phyloP scores from a whole-genome alignment of 2,329 filamentous ascomycete genomes.

The Gliomastix tumulicola region DNA sequence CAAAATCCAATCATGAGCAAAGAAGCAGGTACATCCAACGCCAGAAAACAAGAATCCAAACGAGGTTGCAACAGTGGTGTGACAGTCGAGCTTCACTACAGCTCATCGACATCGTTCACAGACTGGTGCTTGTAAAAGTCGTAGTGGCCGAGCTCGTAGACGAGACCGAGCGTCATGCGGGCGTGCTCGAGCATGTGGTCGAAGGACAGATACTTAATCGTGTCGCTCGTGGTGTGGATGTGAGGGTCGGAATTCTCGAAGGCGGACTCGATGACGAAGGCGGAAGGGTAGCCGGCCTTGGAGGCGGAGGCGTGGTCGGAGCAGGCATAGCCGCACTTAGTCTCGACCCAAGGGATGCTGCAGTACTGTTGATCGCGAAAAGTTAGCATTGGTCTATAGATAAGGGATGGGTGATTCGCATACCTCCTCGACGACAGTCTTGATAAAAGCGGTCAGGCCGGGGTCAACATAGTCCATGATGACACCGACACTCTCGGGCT shows the following conservation, averaged over 20 bases:
- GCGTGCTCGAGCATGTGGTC: slow-evolving; percentile 91
- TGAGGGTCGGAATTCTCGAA: slow-evolving; percentile 61
- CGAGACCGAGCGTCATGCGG: slow-evolving; percentile 73
- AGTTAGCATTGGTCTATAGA: no score
- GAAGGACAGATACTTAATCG: slow-evolving; percentile 68
- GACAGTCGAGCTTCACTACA: slow-evolving; percentile 20
- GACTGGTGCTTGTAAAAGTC: slow-evolving; percentile 46
- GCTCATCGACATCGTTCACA: slow-evolving; percentile 21
- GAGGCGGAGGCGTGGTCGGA: slow-evolving; percentile 68
- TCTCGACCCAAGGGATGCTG: slow-evolving; percentile 77
- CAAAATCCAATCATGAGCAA: no score
- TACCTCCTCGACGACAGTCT: slow-evolving; percentile 65
- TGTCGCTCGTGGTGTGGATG: slow-evolving; percentile 65
- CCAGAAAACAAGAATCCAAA: no score
- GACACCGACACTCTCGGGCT: slow-evolving; percentile 81
- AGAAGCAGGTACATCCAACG: no score
- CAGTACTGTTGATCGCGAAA: slow-evolving; percentile 76
- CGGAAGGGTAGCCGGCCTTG: slow-evolving; percentile 67
- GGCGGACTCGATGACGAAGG: slow-evolving; percentile 69
- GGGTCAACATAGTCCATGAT: slow-evolving; percentile 88
- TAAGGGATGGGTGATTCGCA: no score
- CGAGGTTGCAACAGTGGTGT: no score
- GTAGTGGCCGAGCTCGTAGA: slow-evolving; percentile 77
- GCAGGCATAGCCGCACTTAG: slow-evolving; percentile 83
- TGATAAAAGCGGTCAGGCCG: slow-evolving; percentile 81